Evolutionary conservation across 768 basidiomycete genomes (phyloP), one percentile per base, ranked within the genome.

Genomic region (Coprinopsis strossmayeri): DNA sequence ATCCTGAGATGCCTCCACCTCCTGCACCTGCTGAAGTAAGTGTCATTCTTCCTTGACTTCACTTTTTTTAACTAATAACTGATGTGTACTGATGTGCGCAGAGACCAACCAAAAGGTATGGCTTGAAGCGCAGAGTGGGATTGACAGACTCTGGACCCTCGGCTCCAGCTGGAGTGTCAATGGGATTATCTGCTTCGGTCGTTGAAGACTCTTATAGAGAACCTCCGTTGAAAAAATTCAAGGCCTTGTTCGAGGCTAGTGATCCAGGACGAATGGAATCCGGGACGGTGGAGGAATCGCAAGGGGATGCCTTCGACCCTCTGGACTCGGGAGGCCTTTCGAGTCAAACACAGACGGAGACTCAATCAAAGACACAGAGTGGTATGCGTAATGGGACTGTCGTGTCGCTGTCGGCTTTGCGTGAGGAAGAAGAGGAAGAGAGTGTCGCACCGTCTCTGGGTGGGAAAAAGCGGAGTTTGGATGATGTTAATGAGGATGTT

Each of bases 221-320:
- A 53, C 85, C 81, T 0, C 76, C 81, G 2, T 61, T 77, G 23
- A 87, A 87, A 59, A 84, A 79, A 61, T 85, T 81, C 68, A 82
- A 79, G 55, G 77, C 79, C 0, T 67, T 87, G 10, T 87, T 85
- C 53, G 85, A 87, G 15, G 76, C 79, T 7, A 82, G 70, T 35
- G 70, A 81, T 57, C 82, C 80, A 10, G 24, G 35, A 12, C 40
- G 28, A 9, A 48, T 45, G 46, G 52, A 53, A 28, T 17, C 53
- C 61, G 65, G 52, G 54, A 69, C 56, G 51, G 54, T 64, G 20
- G 62, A 67, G 11, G n/a, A 18, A 38, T 38, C 34, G 26, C 37
- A 51, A 46, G n/a, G 17, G 10, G 35, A 11, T 10, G 5, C 35
- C 9, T 38, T 38, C 35, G 35, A 38, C 9, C 5, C 9, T 18